Evolutionary conservation across 208 protist genomes (phyloP).

Genomic region (Acanthamoeba culbertsoni): DNA sequence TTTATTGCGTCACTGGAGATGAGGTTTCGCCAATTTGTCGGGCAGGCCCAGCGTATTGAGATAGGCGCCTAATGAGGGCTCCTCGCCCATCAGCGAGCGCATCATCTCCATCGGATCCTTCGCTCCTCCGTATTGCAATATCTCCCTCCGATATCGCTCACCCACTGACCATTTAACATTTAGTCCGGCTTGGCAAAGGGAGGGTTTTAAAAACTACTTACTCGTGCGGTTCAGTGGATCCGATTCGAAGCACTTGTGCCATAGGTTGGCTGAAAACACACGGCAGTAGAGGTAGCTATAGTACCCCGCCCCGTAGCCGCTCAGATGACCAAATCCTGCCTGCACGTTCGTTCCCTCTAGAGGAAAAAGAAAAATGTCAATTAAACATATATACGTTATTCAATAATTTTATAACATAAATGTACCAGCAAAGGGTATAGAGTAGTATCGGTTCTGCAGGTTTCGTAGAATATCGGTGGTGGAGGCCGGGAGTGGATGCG

Average conservation of each 20-base stretch:
- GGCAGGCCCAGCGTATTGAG: background rate
- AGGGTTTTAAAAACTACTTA: too few relatives aligned
- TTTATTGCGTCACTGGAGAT: too few relatives aligned
- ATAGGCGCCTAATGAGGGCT: background rate
- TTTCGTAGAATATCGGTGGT: slow-evolving; percentile 15
- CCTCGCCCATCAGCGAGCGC: background rate
- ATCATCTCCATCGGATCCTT: slow-evolving; percentile 42
- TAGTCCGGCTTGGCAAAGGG: too few relatives aligned
- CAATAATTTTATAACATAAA: background rate
- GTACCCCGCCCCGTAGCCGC: slow-evolving; percentile 68
- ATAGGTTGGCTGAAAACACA: slow-evolving; percentile 14
- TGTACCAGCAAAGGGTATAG: background rate
- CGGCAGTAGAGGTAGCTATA: slow-evolving; percentile 69
- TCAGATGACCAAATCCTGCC: slow-evolving; percentile 40
- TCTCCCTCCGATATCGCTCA: background rate
- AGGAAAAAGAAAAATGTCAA: background rate
- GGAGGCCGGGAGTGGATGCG: slow-evolving; percentile 18
- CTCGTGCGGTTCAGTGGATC: background rate
- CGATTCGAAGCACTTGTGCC: background rate
- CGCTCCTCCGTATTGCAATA: slow-evolving; percentile 34
- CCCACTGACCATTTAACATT: background rate
- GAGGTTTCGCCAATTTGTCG: too few relatives aligned
- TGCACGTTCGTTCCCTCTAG: slow-evolving; percentile 2
- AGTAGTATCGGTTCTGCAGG: background rate
- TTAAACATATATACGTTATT: background rate